These are phyloP conservation scores for Camillea tinctor DNA, from an alignment of 2,329 filamentous ascomycete genomes.

Conservation along the genomic window DNA sequence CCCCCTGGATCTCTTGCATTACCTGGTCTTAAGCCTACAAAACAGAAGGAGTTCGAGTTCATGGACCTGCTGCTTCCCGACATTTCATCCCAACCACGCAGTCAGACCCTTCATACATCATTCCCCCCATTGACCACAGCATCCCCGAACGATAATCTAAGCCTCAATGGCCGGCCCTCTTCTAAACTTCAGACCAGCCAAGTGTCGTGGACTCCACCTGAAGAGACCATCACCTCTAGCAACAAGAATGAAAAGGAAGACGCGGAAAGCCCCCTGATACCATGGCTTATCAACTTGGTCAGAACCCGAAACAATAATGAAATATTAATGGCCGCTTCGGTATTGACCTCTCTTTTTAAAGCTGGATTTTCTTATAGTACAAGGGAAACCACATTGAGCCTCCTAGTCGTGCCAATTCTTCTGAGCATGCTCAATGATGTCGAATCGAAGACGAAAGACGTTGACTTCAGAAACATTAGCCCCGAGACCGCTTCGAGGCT, in stretches of 20 bases:
- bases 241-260: slow-evolving; percentile 49
- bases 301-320: slow-evolving; percentile 57
- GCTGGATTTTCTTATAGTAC: slow-evolving; percentile 63
- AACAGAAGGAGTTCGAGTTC: slow-evolving; percentile 47
- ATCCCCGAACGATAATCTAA: slow-evolving; percentile 37
- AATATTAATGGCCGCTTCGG: slow-evolving; percentile 65
- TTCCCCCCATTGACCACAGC: slow-evolving; percentile 55
- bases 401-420: slow-evolving; percentile 69
- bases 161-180: slow-evolving; percentile 24
- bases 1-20: slow-evolving; percentile 55
- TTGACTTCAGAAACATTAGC: slow-evolving; percentile 24
- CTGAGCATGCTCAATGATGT: slow-evolving; percentile 62
- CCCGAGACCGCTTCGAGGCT: slow-evolving; percentile 41
- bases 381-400: slow-evolving; percentile 62
- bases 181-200: slow-evolving; percentile 27
- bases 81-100: slow-evolving; percentile 41
- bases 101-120: slow-evolving; percentile 34
- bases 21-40: slow-evolving; percentile 47
- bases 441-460: slow-evolving; percentile 37
- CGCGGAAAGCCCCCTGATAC: slow-evolving; percentile 67
- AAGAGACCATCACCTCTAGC: slow-evolving; percentile 20
- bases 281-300: slow-evolving; percentile 68
- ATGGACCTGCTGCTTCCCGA: slow-evolving; percentile 66
- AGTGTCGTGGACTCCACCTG: slow-evolving; percentile 25
- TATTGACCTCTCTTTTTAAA: slow-evolving; percentile 69